These are phyloP conservation scores for Lepiota venenata DNA, from an alignment of 768 basidiomycete species.

Conservation along the genomic window DNA sequence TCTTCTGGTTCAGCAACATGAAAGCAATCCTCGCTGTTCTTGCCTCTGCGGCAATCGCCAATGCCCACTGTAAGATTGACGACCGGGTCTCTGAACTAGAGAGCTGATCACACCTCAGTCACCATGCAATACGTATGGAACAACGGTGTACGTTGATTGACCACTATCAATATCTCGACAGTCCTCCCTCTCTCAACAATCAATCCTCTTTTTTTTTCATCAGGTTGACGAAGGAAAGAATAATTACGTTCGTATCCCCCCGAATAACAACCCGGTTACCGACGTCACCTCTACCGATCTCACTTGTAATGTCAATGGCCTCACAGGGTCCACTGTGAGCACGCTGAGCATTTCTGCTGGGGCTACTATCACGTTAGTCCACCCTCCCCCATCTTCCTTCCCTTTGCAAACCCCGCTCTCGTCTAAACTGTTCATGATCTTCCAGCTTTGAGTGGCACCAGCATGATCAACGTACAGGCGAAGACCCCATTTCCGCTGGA, in stretches of 20 bases:
- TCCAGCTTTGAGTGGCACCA: constrained; percentile 53
- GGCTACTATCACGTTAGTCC: constrained; percentile 32
- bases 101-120: constrained; percentile 15
- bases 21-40: constrained; percentile 32
- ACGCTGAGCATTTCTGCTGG: constrained; percentile 43
- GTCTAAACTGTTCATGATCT: background rate
- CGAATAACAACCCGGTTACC: constrained; percentile 53
- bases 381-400: too few relatives aligned
- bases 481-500: constrained; percentile 46
- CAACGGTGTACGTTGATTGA: constrained; percentile 36
- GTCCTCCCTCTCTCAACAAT: background rate
- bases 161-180: background rate
- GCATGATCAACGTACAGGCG: constrained; percentile 49
- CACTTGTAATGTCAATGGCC: constrained; percentile 50
- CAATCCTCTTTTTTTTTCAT: background rate
- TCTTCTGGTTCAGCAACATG: constrained; percentile 24
- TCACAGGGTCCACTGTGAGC: constrained; percentile 27
- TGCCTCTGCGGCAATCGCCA: constrained; percentile 32
- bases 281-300: constrained; percentile 51
- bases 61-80: constrained; percentile 30
- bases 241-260: constrained; percentile 41
- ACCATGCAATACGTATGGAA: constrained; percentile 52
- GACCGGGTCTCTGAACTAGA: background rate
- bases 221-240: constrained; percentile 46
- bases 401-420: constrained; percentile 14